Evolutionary conservation across 176 grass and related monocot genomes (phyloP).

Genomic region (Aegilops tauschii): DNA sequence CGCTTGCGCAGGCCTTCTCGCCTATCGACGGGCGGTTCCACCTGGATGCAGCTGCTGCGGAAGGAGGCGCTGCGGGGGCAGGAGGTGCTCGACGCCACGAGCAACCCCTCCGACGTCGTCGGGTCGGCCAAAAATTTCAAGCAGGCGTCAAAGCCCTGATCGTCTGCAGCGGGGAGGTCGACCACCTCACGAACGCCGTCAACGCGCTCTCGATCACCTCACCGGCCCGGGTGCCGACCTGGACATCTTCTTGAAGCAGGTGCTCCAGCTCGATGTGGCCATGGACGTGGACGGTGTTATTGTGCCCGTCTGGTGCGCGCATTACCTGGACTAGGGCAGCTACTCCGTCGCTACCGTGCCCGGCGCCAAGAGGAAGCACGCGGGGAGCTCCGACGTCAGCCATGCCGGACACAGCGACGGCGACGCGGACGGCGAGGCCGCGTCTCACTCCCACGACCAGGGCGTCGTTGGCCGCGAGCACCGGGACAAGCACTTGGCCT

Average conservation of each 20-base stretch:
- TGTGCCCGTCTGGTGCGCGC: background rate
- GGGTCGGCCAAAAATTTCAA: background rate
- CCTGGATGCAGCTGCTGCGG: constrained; percentile 5
- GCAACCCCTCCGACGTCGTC: background rate
- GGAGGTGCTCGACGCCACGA: constrained; percentile 12
- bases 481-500: background rate
- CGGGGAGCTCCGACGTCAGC: background rate
- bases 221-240: background rate
- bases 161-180: constrained; percentile 21
- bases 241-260: background rate
- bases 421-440: background rate
- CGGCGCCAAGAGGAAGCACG: background rate
- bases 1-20: no score
- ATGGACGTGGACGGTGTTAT: background rate
- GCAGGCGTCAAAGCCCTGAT: background rate
- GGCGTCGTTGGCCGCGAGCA: background rate
- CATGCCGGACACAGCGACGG: background rate
- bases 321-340: background rate
- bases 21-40: no score
- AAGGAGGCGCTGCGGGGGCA: constrained; percentile 3
- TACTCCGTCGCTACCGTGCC: background rate
- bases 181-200: constrained; percentile 19
- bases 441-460: background rate
- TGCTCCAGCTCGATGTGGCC: background rate
- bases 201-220: constrained; percentile 9